Percentiles rank a stretch among this genome's conserved stretches.
Conservation (phyloP, 2,329 filamentous ascomycete species). For the Plenodomus biglobosus region DNA sequence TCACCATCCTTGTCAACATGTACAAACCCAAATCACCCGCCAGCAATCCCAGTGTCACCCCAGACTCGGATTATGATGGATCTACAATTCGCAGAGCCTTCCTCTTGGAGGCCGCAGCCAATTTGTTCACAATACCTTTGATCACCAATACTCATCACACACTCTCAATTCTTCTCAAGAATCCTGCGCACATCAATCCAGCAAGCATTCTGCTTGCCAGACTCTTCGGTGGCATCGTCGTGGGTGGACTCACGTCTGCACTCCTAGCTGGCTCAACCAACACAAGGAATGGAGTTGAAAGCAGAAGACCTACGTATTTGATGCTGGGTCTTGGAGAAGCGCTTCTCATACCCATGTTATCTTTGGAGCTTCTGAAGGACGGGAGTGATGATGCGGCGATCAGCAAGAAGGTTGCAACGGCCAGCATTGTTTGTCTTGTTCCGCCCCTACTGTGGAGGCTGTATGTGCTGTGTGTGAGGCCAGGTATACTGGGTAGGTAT, state of each 20-base stretch:
- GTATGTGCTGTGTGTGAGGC: slow-evolving; percentile 25
- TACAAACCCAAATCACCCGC: slow-evolving; percentile 19
- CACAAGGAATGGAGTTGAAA: slow-evolving; percentile 30
- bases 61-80: slow-evolving; percentile 12
- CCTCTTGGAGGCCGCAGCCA: slow-evolving; percentile 28
- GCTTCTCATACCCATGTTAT: slow-evolving; percentile 22
- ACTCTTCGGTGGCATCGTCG: slow-evolving; percentile 24
- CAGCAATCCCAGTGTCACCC: slow-evolving; percentile 20
- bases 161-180: slow-evolving; percentile 23
- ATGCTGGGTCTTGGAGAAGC: slow-evolving; percentile 27
- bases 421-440: slow-evolving; percentile 18
- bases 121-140: slow-evolving; percentile 30
- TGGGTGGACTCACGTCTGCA: slow-evolving; percentile 28
- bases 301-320: slow-evolving; percentile 24
- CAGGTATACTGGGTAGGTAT: slow-evolving; percentile 27
- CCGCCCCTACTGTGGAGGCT: slow-evolving; percentile 29
- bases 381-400: slow-evolving; percentile 20
- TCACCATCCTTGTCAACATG: neutral
- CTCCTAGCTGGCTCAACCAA: slow-evolving; percentile 24
- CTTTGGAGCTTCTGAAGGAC: slow-evolving; percentile 20
- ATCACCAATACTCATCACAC: slow-evolving; percentile 26
- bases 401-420: slow-evolving; percentile 18
- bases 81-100: slow-evolving; percentile 33
- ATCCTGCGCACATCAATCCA: slow-evolving; percentile 24
- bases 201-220: slow-evolving; percentile 28